These are phyloP conservation scores for Rhamnella rubrinervis DNA, from an alignment of 331 rosid genomes.

Conservation along the genomic window DNA sequence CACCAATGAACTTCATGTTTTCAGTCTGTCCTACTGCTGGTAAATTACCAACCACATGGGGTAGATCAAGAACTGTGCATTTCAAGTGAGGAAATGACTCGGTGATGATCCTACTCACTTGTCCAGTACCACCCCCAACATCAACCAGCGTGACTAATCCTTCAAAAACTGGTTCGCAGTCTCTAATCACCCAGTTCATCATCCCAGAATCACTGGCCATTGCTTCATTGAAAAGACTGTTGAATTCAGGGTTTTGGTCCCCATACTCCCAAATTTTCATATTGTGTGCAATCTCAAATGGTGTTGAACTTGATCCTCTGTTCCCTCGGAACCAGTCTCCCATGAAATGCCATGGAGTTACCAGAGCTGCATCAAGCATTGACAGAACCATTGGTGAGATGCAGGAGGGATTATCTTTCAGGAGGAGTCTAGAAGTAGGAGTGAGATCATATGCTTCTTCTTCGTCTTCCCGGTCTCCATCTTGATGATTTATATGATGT, in stretches of 20 bases:
- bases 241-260: constrained; percentile 4
- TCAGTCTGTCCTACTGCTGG: background rate
- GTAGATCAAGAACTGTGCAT: constrained; percentile 52
- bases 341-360: constrained; percentile 26
- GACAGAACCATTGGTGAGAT: constrained; percentile 22
- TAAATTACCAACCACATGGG: constrained; percentile 38
- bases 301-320: constrained; percentile 5
- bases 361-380: constrained; percentile 25
- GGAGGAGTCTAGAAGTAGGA: constrained; percentile 38
- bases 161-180: constrained; percentile 38
- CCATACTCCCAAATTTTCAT: constrained; percentile 34
- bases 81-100: constrained; percentile 47
- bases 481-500: background rate
- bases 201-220: constrained; percentile 47
- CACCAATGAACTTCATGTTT: constrained; percentile 49
- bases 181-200: constrained; percentile 39
- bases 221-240: constrained; percentile 29
- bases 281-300: constrained; percentile 38
- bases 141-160: constrained; percentile 42
- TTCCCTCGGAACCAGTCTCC: constrained; percentile 36
- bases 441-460: constrained; percentile 39
- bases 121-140: constrained; percentile 50
- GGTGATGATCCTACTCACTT: constrained; percentile 25
- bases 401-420: constrained; percentile 23
- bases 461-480: background rate